These are phyloP conservation scores for Sclerotiophoma versabilis DNA, from an alignment of 2,329 filamentous ascomycete species.

Conservation along the genomic window DNA sequence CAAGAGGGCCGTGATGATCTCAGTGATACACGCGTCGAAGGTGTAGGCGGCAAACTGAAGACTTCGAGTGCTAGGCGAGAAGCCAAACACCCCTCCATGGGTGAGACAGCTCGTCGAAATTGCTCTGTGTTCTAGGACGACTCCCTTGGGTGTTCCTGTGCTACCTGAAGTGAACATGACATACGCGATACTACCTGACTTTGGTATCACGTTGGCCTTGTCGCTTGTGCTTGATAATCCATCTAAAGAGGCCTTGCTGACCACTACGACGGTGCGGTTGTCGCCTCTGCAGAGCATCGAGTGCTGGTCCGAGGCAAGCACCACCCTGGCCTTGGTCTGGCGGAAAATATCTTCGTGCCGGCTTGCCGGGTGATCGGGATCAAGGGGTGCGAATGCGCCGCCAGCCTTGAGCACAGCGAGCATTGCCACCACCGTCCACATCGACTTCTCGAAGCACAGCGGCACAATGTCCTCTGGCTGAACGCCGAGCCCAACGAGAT, in stretches of 20 bases:
- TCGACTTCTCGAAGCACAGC: slow-evolving; percentile 48
- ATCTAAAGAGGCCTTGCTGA: background rate
- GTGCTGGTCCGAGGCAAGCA: no score
- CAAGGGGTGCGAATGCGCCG: slow-evolving; percentile 47
- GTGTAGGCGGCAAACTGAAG: slow-evolving; percentile 53
- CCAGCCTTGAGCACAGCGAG: slow-evolving; percentile 48
- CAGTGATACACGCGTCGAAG: slow-evolving; percentile 60
- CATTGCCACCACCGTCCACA: slow-evolving; percentile 45
- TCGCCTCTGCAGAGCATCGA: no score
- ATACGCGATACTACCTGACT: slow-evolving; percentile 60
- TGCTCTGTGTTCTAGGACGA: slow-evolving; percentile 64
- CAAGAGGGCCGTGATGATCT: slow-evolving; percentile 58
- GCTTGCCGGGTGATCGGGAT: slow-evolving; percentile 16
- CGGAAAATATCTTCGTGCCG: background rate
- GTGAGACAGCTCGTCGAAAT: background rate
- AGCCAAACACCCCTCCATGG: slow-evolving; percentile 25
- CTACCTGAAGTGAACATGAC: slow-evolving; percentile 67
- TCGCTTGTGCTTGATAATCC: background rate
- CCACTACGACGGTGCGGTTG: no score
- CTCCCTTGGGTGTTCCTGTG: slow-evolving; percentile 65
- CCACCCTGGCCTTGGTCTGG: no score
- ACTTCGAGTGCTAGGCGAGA: slow-evolving; percentile 13
- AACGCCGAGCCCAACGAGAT: background rate
- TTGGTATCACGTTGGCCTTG: slow-evolving; percentile 26
- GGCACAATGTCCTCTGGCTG: slow-evolving; percentile 24